Base-by-base conservation (phyloP, 2,329 filamentous ascomycete species). In the Pseudogymnoascus sp. region DNA sequence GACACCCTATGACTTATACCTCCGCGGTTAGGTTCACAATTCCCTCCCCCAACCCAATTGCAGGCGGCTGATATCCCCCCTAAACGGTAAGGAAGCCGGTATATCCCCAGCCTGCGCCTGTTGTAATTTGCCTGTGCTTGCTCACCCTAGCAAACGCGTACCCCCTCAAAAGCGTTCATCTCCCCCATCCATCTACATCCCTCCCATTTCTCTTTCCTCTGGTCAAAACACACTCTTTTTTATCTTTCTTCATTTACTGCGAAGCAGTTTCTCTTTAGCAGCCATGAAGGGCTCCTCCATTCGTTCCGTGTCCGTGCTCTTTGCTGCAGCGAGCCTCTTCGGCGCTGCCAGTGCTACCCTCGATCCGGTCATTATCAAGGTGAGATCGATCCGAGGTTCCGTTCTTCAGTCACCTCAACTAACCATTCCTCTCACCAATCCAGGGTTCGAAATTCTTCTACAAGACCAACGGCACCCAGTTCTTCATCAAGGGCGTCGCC, bases 401-500 rank as follows among this genome's bases (percentile, higher is more conserved):
- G 25, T 16, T 31, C 11, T 23, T 3, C 12, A n/a, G 42, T 49
- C 16, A n/a, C 34, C 12, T 21, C 23, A 34, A 63, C 37, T 23
- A 18, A 49, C 2, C 43, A n/a, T 3, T 21, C 25, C 7, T 14
- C 5, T 37, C 21, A 25, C 21, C 14, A 23, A 28, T 49, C 14
- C n/a, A 72, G 70, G 70, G 70, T 53, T 68, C 68, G 23, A 71
- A 71, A 65, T 71, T 72, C 69, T 66, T 66, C 49, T 70, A 37
- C 72, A 88, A 83, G 88, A 68, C 64, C 60, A 72, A 72, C 65
- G 71, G 90, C 71, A 84, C 84, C 74, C 92, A 95, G 78, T 93
- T 96, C 83, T 96, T 86, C 82, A 91, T 97, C 77, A 91, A 89
- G 77, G 93, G 93, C 79, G 83, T 99, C 71, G 95, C 93, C 68